These are phyloP conservation scores for Cytospora chrysosperma DNA, from an alignment of 2,329 filamentous ascomycete species.

Conservation along the genomic window DNA sequence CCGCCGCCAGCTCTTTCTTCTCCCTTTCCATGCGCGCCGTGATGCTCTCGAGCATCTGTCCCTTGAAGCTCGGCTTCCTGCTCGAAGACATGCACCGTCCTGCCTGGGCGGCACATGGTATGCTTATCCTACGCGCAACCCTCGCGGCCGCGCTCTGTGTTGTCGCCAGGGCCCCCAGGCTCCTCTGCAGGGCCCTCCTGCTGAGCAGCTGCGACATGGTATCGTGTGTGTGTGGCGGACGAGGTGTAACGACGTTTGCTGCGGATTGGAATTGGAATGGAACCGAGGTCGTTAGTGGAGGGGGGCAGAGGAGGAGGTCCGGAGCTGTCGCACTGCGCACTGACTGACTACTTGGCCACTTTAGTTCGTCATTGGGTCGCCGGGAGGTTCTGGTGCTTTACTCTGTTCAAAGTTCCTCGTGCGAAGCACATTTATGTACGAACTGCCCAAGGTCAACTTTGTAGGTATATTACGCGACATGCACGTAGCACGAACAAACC, in stretches of 20 bases:
- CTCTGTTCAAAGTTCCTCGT: no score
- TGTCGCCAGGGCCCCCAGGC: constrained; percentile 1
- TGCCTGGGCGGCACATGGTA: constrained; percentile 1
- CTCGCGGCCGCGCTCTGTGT: constrained; percentile 1
- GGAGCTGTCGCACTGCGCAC: not conserved
- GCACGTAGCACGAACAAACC: constrained; percentile 23
- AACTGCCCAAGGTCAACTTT: no score
- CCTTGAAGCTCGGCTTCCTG: constrained; percentile 41
- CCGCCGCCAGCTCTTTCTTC: constrained; percentile 45
- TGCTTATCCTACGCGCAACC: constrained; percentile 7
- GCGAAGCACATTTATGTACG: no score
- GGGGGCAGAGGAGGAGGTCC: not conserved
- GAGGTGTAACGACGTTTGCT: not conserved
- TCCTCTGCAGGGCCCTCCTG: constrained; percentile 20
- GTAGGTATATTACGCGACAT: no score
- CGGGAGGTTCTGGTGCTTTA: no score
- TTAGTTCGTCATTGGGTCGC: no score
- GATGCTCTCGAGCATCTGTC: constrained; percentile 55
- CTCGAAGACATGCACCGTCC: constrained; percentile 21
- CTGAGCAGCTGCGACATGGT: constrained; percentile 23
- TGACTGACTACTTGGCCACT: no score
- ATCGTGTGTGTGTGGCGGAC: not conserved
- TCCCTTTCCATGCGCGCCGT: constrained; percentile 49
- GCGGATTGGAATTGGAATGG: no score
- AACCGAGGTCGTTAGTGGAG: not conserved